Base-by-base conservation (phyloP, 345 rosid genomes). In the Aethionema arabicum region DNA sequence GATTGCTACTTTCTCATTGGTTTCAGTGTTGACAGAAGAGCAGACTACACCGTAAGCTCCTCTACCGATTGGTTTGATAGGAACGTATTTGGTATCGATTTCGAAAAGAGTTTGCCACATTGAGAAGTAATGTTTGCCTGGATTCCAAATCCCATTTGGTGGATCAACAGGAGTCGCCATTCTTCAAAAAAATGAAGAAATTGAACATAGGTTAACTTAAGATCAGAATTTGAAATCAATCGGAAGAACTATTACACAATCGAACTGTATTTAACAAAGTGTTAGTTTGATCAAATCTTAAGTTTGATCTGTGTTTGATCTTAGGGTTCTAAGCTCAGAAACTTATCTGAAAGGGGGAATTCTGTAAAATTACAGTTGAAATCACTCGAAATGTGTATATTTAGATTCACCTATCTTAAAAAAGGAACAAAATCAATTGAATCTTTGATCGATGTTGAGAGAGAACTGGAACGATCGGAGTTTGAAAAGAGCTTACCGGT, bases 51-150 rank as follows among this genome's bases (percentile, higher is more conserved):
- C 95, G 53, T 85, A 90, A 0, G 95, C 97, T 30, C 95, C 97
- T 42, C 87, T 71, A 1, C 93, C 97, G 45, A 90, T 71, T 13
- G 97, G 96, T 76, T 88, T 87, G 77, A 91, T 91, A 0, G 95
- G 95, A 30, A 88, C 84, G 27, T 91, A 90, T 51, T 87, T 90
- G 5, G 89, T 85, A 49, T 91, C 98, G 47, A 91, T 81, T 76
- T 91, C 98, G 58, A 88, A 88, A 72, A 85, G 78, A 36, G 89
- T 82, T 66, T 88, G 86, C 98, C 96, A 88, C 95, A 91, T 85
- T 4, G 84, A 84, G 74, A 61, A 91, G 76, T 84, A 80, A 74
- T 91, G 96, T 65, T 88, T 91, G 52, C 96, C 95, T 68, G 66
- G 72, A 31, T 69, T 56, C 52, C 68, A 60, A 38, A 78, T 46